Evolutionary conservation across 1,284 basidiomycete genomes (phyloP).

Genomic region (Tilletiopsis washingtonensis): DNA sequence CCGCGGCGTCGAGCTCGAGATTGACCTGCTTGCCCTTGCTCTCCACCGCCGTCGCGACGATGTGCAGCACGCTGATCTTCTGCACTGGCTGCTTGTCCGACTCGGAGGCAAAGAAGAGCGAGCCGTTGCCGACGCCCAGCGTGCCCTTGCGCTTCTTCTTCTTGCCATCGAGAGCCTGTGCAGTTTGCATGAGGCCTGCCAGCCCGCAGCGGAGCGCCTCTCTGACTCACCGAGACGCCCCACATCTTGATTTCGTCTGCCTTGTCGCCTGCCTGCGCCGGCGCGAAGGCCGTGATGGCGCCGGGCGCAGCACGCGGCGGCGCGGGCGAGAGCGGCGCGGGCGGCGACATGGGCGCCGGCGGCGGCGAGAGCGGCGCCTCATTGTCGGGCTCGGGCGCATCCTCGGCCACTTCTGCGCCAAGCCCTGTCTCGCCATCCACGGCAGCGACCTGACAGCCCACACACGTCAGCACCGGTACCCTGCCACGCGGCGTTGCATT

Average conservation of each 20-base stretch:
- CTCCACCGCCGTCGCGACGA: conserved; percentile 27
- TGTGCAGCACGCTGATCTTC: conserved; percentile 35
- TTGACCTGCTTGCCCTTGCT: conserved; percentile 41
- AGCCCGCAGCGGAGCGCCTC: background rate
- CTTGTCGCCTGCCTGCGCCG: conserved; percentile 21
- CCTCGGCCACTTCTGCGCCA: conserved; percentile 9
- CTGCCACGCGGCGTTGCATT: too few relatives aligned
- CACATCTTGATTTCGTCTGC: conserved; percentile 46
- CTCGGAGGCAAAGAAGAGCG: conserved; percentile 45
- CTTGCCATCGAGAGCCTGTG: conserved; percentile 30
- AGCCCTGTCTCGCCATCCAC: conserved; percentile 14
- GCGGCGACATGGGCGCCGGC: too few relatives aligned
- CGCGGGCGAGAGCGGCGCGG: conserved; percentile 18
- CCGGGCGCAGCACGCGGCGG: conserved; percentile 28
- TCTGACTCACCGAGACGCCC: conserved; percentile 31
- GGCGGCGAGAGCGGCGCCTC: conserved; percentile 14
- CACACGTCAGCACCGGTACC: too few relatives aligned
- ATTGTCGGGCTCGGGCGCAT: conserved; percentile 23
- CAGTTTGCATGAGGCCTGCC: background rate
- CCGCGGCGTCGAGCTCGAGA: conserved; percentile 23
- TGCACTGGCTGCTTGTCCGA: conserved; percentile 44
- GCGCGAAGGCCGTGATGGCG: conserved; percentile 31
- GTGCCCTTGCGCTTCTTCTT: conserved; percentile 46
- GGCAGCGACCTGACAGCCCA: conserved; percentile 12
- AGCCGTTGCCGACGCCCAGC: conserved; percentile 42